Conservation (phyloP, 805 yeast genomes). For the Pichia pseudocactophila region DNA sequence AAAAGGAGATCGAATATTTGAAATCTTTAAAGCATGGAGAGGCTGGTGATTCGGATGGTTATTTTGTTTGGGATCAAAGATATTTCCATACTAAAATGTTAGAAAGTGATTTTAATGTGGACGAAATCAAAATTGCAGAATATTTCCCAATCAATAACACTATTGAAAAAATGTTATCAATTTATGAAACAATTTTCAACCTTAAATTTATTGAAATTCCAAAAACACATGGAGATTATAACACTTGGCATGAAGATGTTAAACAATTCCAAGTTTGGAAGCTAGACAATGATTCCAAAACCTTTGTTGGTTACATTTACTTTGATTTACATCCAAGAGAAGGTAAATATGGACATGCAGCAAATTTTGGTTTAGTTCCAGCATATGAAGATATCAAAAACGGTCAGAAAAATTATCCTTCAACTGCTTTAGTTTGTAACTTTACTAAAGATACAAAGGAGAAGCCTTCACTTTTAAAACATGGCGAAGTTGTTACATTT, state of each 20-base stretch:
- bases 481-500: conserved; percentile 70
- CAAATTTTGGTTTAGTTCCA: conserved; percentile 61
- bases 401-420: conserved; percentile 50
- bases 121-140: conserved; percentile 61
- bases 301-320: conserved; percentile 69
- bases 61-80: conserved; percentile 67
- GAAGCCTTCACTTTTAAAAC: conserved; percentile 70
- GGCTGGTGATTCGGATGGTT: conserved; percentile 30
- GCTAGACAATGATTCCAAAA: conserved; percentile 37
- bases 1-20: conserved; percentile 41
- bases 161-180: conserved; percentile 55
- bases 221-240: conserved; percentile 26
- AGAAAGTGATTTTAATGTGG: conserved; percentile 63
- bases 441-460: conserved; percentile 64
- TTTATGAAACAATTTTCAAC: conserved; percentile 63
- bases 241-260: conserved; percentile 75
- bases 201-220: conserved; percentile 52
- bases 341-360: conserved; percentile 86
- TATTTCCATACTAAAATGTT: conserved; percentile 58
- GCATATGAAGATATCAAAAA: conserved; percentile 41
- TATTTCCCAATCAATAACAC: conserved; percentile 70
- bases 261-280: conserved; percentile 66
- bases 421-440: conserved; percentile 75
- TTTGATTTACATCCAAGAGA: conserved; percentile 80
- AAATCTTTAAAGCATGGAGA: conserved; percentile 40